These are phyloP conservation scores for Teunomyces aglyptinius DNA, from an alignment of 805 yeast genomes.

Conservation along the genomic window DNA sequence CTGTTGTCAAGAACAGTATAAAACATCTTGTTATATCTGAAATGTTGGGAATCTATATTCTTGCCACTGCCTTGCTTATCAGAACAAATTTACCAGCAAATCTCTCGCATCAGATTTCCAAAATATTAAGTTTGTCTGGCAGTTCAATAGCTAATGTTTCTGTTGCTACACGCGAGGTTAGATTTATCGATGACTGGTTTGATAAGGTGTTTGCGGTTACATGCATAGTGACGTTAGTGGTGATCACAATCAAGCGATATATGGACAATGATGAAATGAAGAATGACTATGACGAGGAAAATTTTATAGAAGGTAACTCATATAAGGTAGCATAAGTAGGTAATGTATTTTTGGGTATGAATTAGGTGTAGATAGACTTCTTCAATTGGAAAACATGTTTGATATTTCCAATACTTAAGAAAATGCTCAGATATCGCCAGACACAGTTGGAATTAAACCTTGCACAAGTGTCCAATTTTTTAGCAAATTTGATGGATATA, in stretches of 20 bases:
- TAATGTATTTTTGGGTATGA: not conserved
- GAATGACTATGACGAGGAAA: conserved; percentile 33
- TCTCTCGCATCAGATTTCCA: conserved; percentile 39
- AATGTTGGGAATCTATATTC: conserved; percentile 48
- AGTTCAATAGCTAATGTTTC: conserved; percentile 18
- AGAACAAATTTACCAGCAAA: conserved; percentile 48
- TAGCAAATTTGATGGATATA: too few species aligned
- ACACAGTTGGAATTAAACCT: not conserved
- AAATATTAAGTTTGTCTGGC: conserved; percentile 37
- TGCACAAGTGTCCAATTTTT: too few species aligned
- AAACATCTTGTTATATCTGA: conserved; percentile 42
- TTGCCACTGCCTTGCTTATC: conserved; percentile 51
- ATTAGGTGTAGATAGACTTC: too few species aligned
- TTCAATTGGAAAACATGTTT: too few species aligned
- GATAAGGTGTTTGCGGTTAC: conserved; percentile 50
- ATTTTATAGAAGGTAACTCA: conserved; percentile 21
- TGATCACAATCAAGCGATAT: conserved; percentile 20
- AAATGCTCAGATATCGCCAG: not conserved
- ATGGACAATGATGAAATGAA: conserved; percentile 14
- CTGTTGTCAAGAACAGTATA: conserved; percentile 28
- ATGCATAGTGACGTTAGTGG: conserved; percentile 32
- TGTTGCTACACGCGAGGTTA: conserved; percentile 34
- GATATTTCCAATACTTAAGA: too few species aligned
- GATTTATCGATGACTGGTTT: conserved; percentile 51
- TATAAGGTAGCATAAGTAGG: conserved; percentile 6